Conservation (phyloP, 164 flowering plant species). For the Stephania yunnanensis region DNA sequence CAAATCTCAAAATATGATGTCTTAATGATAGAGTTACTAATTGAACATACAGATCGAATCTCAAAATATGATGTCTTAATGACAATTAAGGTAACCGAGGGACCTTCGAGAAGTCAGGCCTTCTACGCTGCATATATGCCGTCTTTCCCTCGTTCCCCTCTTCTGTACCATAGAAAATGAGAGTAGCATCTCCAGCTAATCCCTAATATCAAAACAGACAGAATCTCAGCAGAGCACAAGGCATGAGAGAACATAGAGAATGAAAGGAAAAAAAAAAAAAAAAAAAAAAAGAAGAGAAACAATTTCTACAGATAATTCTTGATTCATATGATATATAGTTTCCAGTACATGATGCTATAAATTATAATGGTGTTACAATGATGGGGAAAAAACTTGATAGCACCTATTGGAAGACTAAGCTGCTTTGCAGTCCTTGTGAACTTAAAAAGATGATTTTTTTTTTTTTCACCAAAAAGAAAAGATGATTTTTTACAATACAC, state of each 20-base stretch:
- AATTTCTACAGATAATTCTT: background rate
- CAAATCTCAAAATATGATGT: too few relatives aligned
- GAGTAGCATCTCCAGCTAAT: slow-evolving; percentile 80
- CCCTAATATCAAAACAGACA: slow-evolving; percentile 29
- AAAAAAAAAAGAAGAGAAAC: background rate
- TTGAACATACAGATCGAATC: too few relatives aligned
- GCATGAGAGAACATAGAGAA: background rate
- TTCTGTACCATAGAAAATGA: slow-evolving; percentile 84
- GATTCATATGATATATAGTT: background rate
- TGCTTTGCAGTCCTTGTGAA: background rate
- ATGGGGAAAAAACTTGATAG: background rate
- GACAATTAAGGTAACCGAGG: slow-evolving; percentile 50
- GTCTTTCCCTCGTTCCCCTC: slow-evolving; percentile 84
- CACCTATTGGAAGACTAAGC: background rate
- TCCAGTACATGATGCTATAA: background rate
- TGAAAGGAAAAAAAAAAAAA: background rate
- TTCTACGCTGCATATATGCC: slow-evolving; percentile 65
- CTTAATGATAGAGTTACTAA: too few relatives aligned
- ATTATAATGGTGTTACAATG: background rate
- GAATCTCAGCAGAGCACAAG: background rate
- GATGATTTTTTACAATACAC: background rate
- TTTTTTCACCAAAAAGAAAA: too few relatives aligned
- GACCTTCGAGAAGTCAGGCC: slow-evolving; percentile 78
- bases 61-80: too few relatives aligned
- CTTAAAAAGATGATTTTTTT: too few relatives aligned